Percentiles rank a stretch among this genome's conserved stretches.
phyloP scores from a whole-genome alignment of 192 early-diverging fungal species.

The Mycoemilia scoparia region DNA sequence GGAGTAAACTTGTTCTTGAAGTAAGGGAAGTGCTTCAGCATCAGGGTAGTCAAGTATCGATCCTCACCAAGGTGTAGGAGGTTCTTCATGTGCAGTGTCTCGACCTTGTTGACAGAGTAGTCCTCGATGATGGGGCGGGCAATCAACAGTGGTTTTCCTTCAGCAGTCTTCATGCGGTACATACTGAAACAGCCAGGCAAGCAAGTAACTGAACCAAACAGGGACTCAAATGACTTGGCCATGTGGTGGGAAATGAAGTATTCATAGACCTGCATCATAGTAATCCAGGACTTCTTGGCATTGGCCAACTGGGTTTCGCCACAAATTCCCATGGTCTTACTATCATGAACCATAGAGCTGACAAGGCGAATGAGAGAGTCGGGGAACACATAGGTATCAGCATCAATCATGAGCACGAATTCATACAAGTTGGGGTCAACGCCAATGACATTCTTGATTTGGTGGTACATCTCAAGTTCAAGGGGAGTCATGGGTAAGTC shows the following conservation, averaged over 20 bases:
- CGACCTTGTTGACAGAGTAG: conserved; percentile 81
- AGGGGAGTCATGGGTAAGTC: conserved; percentile 81
- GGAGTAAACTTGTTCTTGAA: conserved; percentile 82
- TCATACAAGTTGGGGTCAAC: conserved; percentile 90
- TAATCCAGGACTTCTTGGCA: conserved; percentile 81
- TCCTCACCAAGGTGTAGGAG: conserved; percentile 94
- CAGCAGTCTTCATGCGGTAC: conserved; percentile 85
- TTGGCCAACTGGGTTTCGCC: conserved; percentile 87
- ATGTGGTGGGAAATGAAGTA: conserved; percentile 94
- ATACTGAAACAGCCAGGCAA: conserved; percentile 97
- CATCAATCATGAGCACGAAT: conserved; percentile 91
- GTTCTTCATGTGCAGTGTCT: conserved; percentile 96
- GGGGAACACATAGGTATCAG: conserved; percentile 81
- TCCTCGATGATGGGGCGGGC: conserved; percentile 68
- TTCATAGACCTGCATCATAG: conserved; percentile 98
- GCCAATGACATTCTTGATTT: conserved; percentile 96
- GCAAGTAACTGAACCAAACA: conserved; percentile 93
- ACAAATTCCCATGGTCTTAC: conserved; percentile 80
- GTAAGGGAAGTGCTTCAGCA: conserved; percentile 96
- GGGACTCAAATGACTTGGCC: conserved; percentile 89
- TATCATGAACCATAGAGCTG: conserved; percentile 74
- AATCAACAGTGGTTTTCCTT: conserved; percentile 71
- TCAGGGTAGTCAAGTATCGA: conserved; percentile 83
- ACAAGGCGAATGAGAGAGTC: conserved; percentile 90
- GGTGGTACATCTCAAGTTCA: conserved; percentile 93